Conservation (phyloP, 1,284 basidiomycete genomes). For the Porogramme epimiltina region DNA sequence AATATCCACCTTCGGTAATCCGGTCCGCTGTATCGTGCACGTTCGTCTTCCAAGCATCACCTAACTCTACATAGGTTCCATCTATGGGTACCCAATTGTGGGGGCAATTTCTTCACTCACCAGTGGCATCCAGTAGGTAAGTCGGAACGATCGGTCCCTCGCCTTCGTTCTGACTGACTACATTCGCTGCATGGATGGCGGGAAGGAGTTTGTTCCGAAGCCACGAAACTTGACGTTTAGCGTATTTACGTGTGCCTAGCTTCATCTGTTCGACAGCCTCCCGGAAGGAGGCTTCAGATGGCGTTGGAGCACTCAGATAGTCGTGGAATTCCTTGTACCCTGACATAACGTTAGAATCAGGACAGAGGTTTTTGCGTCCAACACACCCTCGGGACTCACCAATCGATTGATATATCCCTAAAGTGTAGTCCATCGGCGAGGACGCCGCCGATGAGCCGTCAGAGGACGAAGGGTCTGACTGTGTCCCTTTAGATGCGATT, state of each 20-base stretch:
- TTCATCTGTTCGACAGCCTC: constrained; percentile 83
- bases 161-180: constrained; percentile 22
- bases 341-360: constrained; percentile 31
- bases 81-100: too few relatives aligned
- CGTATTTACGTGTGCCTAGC: constrained; percentile 87
- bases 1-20: constrained; percentile 42
- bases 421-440: constrained; percentile 56
- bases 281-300: constrained; percentile 49
- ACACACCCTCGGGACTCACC: constrained; percentile 48
- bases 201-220: constrained; percentile 90
- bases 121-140: constrained; percentile 79
- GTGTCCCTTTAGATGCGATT: constrained; percentile 31
- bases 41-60: constrained; percentile 57
- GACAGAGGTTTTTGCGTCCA: background rate
- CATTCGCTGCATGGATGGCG: constrained; percentile 57
- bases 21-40: constrained; percentile 53
- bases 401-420: constrained; percentile 94
- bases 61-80: constrained; percentile 46
- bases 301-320: constrained; percentile 51
- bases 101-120: too few relatives aligned
- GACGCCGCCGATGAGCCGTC: background rate
- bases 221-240: constrained; percentile 92
- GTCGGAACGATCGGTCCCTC: constrained; percentile 33
- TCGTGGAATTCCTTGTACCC: constrained; percentile 89
- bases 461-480: background rate